Conservation (phyloP, 2,329 filamentous ascomycete genomes). For the Trichoderma cornu-damae region DNA sequence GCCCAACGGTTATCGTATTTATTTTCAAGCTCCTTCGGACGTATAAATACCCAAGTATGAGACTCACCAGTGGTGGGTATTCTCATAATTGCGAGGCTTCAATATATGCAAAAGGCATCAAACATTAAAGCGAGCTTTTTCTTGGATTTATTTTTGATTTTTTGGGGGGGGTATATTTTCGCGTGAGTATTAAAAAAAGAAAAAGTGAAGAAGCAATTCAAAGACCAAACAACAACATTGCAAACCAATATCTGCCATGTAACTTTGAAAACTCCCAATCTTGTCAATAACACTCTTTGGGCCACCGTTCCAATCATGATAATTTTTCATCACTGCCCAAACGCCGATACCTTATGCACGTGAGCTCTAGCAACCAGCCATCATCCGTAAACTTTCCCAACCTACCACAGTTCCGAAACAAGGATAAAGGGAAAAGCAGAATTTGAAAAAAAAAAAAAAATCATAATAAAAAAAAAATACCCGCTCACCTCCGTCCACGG, state of each 20-base stretch:
- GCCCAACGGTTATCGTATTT: no score
- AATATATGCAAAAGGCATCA: background rate
- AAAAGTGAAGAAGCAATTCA: no score
- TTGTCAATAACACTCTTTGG: background rate
- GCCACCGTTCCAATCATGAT: conserved; percentile 12
- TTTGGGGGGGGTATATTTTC: conserved; percentile 6
- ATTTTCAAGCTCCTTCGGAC: no score
- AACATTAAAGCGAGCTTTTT: background rate
- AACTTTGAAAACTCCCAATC: background rate
- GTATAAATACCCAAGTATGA: no score
- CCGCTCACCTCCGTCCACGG: conserved; percentile 29
- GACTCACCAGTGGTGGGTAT: no score
- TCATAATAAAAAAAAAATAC: no score
- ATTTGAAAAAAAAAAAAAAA: no score
- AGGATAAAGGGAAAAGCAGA: conserved; percentile 6
- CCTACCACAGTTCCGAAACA: conserved; percentile 13
- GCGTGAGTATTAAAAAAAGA: background rate
- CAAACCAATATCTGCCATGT: background rate
- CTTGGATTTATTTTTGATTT: background rate
- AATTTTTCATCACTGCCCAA: conserved; percentile 18
- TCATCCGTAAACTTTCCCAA: conserved; percentile 14
- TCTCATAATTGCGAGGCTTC: no score
- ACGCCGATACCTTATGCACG: conserved; percentile 19
- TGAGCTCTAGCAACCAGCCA: conserved; percentile 15
- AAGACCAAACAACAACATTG: background rate